Base-by-base conservation (phyloP, 345 rosid species). In the Salix arbutifolia region DNA sequence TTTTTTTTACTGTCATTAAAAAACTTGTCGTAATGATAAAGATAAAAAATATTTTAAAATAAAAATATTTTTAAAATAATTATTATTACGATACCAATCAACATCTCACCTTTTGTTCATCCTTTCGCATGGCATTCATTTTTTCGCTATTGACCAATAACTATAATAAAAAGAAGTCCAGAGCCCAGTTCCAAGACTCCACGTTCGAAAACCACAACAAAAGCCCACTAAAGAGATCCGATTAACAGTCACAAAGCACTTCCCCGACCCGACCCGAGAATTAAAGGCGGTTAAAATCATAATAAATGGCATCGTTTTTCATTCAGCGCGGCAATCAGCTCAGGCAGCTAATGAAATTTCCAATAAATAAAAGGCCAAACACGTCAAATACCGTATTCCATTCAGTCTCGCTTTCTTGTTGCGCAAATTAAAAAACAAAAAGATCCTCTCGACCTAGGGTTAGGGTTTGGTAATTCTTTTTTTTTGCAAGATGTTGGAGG, bases 401-500 rank as follows among this genome's bases (percentile, higher is more conserved):
- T 37, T 11, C 50, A 37, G 3, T 37, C 4, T n/a, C 71, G 23
- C 30, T 38, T 23, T n/a, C 26, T 23, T 40, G 23, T 23, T 7
- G 30, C 17, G 0, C 21, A 3, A 25, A 7, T 6, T 12, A 33
- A 7, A 53, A 11, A 58, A 10, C 9, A 58, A 11, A n/a, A 23
- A 23, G 3, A 18, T 19, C 62, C 4, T 58, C 31, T 33, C 35
- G 6, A 4, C 35, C 35, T 11, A 62, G 40, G 60, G 42, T 26
- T 28, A 2, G 35, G 58, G 33, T 12, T 60, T 26, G 67, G 37
- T 5, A 6, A 37, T 11, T 1, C 35, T 0, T 4, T 28, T 46
- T 46, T 17, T 1, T 3, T n/a, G 48, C 16, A 72, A 74, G 79
- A 80, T 80, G 84, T 71, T 83, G 16, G 84, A 84, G 84, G 86